Percentiles rank a stretch among this genome's conserved stretches.
Conservation (phyloP, 495 filamentous ascomycete species). For the Trichoderma orchidacearum region DNA sequence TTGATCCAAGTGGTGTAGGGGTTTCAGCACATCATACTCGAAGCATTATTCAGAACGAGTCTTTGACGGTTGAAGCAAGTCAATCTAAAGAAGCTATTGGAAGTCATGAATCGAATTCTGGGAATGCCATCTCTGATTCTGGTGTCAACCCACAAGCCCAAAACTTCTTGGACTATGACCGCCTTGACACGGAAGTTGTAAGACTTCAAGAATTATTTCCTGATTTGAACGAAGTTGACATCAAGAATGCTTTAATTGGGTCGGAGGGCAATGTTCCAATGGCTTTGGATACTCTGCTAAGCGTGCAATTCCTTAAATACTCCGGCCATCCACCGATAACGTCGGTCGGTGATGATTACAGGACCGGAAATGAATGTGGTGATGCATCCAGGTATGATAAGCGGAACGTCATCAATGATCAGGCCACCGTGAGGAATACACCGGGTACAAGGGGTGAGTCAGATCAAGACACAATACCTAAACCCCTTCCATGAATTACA, state of each 20-base stretch:
- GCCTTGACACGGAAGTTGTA: constrained; percentile 40
- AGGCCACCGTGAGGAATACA: neutral
- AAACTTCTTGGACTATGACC: constrained; percentile 29
- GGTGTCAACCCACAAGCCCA: constrained; percentile 1
- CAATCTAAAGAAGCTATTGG: neutral
- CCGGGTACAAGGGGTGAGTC: constrained; percentile 6
- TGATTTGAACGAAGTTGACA: constrained; percentile 43
- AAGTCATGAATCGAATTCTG: constrained; percentile 7
- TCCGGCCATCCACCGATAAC: constrained; percentile 48
- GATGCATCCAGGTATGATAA: neutral
- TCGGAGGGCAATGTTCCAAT: constrained; percentile 45
- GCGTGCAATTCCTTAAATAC: constrained; percentile 56
- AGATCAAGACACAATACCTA: neutral
- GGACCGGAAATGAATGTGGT: neutral
- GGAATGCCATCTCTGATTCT: constrained; percentile 8
- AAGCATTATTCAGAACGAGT: constrained; percentile 6
- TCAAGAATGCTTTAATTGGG: constrained; percentile 52
- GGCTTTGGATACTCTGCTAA: constrained; percentile 73
- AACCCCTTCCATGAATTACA: neutral
- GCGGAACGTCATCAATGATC: constrained; percentile 1
- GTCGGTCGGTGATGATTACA: constrained; percentile 46
- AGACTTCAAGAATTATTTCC: constrained; percentile 58
- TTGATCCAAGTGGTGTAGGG: constrained; percentile 61
- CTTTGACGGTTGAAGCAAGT: constrained; percentile 4
- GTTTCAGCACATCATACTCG: neutral